Evolutionary conservation across 768 basidiomycete genomes (phyloP).

Genomic region (Phlebiopsis flavidoalba): DNA sequence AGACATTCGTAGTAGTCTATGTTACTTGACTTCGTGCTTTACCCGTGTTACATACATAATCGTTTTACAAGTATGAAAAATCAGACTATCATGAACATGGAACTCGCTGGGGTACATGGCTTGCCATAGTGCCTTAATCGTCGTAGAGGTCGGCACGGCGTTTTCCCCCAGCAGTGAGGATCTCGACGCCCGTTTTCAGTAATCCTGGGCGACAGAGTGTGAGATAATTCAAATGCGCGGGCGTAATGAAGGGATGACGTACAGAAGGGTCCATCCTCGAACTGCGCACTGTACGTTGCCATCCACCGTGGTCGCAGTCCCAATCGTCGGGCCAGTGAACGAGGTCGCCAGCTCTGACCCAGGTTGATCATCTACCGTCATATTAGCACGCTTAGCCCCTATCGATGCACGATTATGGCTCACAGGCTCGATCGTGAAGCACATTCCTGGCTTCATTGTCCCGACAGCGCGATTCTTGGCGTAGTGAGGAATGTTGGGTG

Average conservation of each 20-base stretch:
- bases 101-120: background rate
- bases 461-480: constrained; percentile 92
- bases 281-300: constrained; percentile 92
- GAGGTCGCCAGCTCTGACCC: constrained; percentile 68
- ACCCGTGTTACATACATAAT: background rate
- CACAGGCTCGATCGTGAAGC: constrained; percentile 29
- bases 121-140: background rate
- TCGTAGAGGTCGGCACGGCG: constrained; percentile 25
- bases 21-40: background rate
- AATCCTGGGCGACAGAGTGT: constrained; percentile 47
- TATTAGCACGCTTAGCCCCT: constrained; percentile 41
- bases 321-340: constrained; percentile 93
- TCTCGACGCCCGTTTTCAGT: constrained; percentile 88
- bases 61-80: background rate
- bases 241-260: constrained; percentile 28
- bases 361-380: constrained; percentile 92
- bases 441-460: constrained; percentile 92
- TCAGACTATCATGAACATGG: background rate
- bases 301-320: constrained; percentile 92
- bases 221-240: constrained; percentile 13
- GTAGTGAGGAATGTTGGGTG: constrained; percentile 92
- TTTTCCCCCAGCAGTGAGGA: constrained; percentile 68
- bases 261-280: constrained; percentile 97
- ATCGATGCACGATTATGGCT: background rate
- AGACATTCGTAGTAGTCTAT: background rate